A percentile compares a stretch with the other conserved stretches of the same genome.
Evolutionary conservation across 2,329 filamentous ascomycete species (phyloP).

Genomic region (Cladosporium sp.): DNA sequence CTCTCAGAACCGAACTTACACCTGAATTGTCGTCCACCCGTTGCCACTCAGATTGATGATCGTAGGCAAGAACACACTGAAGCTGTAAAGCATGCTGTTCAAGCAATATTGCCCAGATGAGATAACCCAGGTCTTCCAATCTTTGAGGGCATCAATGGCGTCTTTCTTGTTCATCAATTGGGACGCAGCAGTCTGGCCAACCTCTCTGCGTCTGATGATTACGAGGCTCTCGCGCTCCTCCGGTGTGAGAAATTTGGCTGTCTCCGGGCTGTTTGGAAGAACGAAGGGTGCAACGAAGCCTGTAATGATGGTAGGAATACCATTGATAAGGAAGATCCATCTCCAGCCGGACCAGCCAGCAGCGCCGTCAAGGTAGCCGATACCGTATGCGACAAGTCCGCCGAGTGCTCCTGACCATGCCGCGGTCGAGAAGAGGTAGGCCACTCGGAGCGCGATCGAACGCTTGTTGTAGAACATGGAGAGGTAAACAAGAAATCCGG

Average conservation of each 20-base stretch:
- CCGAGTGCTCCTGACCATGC: conserved; percentile 48
- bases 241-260: conserved; percentile 56
- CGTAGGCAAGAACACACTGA: conserved; percentile 72
- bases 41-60: conserved; percentile 67
- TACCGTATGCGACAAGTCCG: conserved; percentile 40
- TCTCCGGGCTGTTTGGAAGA: conserved; percentile 63
- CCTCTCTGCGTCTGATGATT: conserved; percentile 50
- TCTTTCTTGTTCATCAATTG: conserved; percentile 59
- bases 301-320: conserved; percentile 1
- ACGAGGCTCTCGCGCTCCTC: conserved; percentile 59
- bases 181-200: conserved; percentile 66
- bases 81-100: conserved; percentile 76
- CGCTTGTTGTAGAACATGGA: conserved; percentile 45
- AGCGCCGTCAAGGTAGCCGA: conserved; percentile 66
- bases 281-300: not conserved
- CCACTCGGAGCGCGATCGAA: conserved; percentile 39
- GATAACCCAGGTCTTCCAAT: conserved; percentile 74
- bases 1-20: conserved; percentile 50
- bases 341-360: conserved; percentile 63
- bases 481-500: conserved; percentile 39
- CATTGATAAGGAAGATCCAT: conserved; percentile 56
- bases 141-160: conserved; percentile 62
- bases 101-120: conserved; percentile 66
- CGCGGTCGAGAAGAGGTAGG: conserved; percentile 44
- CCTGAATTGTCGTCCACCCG: conserved; percentile 57